Evolutionary conservation across 2,329 filamentous ascomycete species (phyloP).

Genomic region (Sphaerulina vaccinii): DNA sequence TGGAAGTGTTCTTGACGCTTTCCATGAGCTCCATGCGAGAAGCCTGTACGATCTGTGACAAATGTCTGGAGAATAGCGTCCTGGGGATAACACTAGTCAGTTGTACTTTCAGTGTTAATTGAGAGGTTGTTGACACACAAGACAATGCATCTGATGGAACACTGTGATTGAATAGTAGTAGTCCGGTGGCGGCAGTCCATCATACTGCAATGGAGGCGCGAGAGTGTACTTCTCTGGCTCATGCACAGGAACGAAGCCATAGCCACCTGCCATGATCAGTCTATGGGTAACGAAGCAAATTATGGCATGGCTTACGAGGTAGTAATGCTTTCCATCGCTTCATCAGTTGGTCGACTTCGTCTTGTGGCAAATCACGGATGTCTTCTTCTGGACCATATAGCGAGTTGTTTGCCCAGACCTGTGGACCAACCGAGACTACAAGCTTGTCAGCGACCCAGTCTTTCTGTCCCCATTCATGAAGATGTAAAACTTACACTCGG

Average conservation of each 20-base stretch:
- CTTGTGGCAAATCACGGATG: conserved; percentile 4
- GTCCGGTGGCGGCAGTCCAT: conserved; percentile 7
- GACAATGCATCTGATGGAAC: conserved; percentile 14
- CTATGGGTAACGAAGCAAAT: no score
- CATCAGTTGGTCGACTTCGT: conserved; percentile 4
- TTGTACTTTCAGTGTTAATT: not conserved
- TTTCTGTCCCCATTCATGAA: not conserved
- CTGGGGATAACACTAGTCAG: not conserved
- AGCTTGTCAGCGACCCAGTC: conserved; percentile 3
- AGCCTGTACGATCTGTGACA: conserved; percentile 2
- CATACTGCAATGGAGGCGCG: conserved; percentile 8
- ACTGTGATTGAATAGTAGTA: conserved; percentile 15
- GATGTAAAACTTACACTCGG: conserved; percentile 5
- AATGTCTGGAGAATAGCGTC: conserved; percentile 9
- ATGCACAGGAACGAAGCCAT: conserved; percentile 11
- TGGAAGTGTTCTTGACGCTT: conserved; percentile 8
- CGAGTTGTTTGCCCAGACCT: conserved; percentile 12
- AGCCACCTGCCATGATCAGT: conserved; percentile 5
- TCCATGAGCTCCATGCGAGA: conserved; percentile 1
- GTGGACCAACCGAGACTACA: conserved; percentile 2
- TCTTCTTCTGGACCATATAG: conserved; percentile 4
- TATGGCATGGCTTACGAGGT: conserved; percentile 6
- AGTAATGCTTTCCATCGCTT: conserved; percentile 8
- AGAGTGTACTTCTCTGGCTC: conserved; percentile 10
- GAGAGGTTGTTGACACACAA: not conserved